Evolutionary conservation across 768 basidiomycete species (phyloP), one percentile per base, ranked within the genome.

Genomic region (Tricholoma hemisulphureum): DNA sequence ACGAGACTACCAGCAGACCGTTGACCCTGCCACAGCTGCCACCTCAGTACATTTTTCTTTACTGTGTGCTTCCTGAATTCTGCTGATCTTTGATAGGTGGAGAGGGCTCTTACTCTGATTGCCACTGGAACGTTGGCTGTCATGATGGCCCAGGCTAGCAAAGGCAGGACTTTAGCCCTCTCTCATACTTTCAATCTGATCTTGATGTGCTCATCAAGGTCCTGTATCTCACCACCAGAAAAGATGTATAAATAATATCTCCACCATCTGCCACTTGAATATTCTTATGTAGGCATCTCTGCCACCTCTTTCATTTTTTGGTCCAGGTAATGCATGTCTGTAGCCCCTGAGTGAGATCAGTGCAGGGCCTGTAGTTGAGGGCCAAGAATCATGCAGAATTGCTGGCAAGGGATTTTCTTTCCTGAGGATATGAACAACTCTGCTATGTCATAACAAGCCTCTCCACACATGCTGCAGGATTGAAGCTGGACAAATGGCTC

Each of bases 351-450:
- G 3, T 53, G 59, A 2, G 53, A 61, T 0, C 69, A 35, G n/a
- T 63, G 67, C 1, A 75, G 48, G 0, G 76, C 73, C 50, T 83
- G 81, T 0, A 81, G 58, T 24, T 75, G 73, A 0, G 77, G 77
- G 1, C 78, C 78, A 13, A 73, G 76, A 2, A 83, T 71, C 0
- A 78, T 82, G 0, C 56, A 58, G 51, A 77, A 77, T 4, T 68
- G 60, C 6, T 72, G 66, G 0, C 62, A 65, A 0, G 75, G 59
- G 1, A 53, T 24, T 20, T 52, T 55, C 7, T 55, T 56, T 9
- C 55, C 13, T 58, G 21, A n/a, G 41, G 18, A 2, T 61, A 9
- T 4, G 5, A 10, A 5, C 37, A 39, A n/a, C 8, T 6, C 11
- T 7, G 11, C n/a, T 18, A 4, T 57, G 16, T 71, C 63, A 51